Evolutionary conservation across 2,329 filamentous ascomycete species (phyloP).

Genomic region (Penicillium sp.): DNA sequence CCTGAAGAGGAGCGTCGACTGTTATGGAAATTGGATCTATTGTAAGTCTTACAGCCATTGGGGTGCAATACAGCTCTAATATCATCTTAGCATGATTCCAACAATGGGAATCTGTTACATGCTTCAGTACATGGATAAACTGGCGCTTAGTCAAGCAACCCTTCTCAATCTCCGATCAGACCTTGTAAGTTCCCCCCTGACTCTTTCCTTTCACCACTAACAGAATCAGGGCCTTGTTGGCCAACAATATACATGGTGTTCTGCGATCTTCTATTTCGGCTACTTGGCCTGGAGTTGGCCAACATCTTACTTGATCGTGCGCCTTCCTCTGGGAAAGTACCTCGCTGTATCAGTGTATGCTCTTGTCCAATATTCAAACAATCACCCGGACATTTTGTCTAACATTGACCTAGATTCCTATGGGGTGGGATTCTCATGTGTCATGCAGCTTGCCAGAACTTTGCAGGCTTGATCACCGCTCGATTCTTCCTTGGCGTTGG

Average conservation of each 20-base stretch:
- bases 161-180: conserved; percentile 24
- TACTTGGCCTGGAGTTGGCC: conserved; percentile 42
- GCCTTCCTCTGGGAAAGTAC: conserved; percentile 34
- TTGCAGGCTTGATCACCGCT: conserved; percentile 38
- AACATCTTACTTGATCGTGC: conserved; percentile 38
- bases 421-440: conserved; percentile 37
- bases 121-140: conserved; percentile 31
- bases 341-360: conserved; percentile 17
- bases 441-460: conserved; percentile 30
- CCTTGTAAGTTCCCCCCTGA: conserved; percentile 11
- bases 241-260: conserved; percentile 31
- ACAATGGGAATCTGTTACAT: conserved; percentile 28
- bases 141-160: conserved; percentile 26
- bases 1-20: conserved; percentile 19
- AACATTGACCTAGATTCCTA: conserved; percentile 8
- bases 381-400: neutral
- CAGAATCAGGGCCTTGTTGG: conserved; percentile 24
- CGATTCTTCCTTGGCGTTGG: conserved; percentile 39
- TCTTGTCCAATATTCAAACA: too few species aligned
- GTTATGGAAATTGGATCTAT: conserved; percentile 27
- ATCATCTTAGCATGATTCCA: conserved; percentile 9
- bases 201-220: neutral
- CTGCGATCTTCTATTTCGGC: conserved; percentile 37
- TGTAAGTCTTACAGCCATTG: conserved; percentile 10
- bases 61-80: too few species aligned